Base-by-base conservation (phyloP, 257 asterid species). In the Pogostemon cablin region DNA sequence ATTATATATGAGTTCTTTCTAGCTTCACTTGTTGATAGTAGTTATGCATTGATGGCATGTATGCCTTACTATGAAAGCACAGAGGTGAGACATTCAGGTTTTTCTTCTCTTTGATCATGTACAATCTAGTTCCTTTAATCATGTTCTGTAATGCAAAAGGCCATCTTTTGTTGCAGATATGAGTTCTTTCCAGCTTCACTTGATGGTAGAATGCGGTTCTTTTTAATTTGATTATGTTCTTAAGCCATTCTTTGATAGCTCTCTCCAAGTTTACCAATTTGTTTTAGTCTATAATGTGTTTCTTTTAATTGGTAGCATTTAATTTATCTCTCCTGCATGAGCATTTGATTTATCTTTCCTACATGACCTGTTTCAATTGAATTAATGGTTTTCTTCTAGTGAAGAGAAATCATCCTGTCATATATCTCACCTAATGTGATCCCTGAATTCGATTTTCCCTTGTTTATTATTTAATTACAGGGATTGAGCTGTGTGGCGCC, bases 401-500 rank as follows among this genome's bases (percentile, higher is more conserved):
- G 3, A 44, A 44, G 8, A 8, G n/a, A 5, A 37, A 20, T 25
- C 1, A 25, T 25, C 32, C 32, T 25, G 32, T 25, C 32, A 1
- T 25, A 25, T 25, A 25, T 32, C 65, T 82, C 88, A 85, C 72
- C 67, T 5, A 4, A 9, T 54, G 63, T 67, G 46, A 54, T 68
- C 1, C 32, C 32, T 25, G 20, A 38, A 12, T 11, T 40, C 50
- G 15, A 11, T 32, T 0, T 38, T 17, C 52, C 25, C 17, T 49
- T 7, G 50, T 68, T 62, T 69, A 10, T 50, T 32, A 32, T 72
- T 55, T 43, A 34, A 46, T 65, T 70, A 44, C 90, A 93, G 98
- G 67, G 74, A 43, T 74, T 39, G 74, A 79, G 88, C 80, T 73
- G 87, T 55, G 93, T 85, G 67, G 80, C 85, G 9, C 81, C 89